Base-by-base conservation (phyloP, 2,329 filamentous ascomycete genomes). In the Dothideomycetes sp. region DNA sequence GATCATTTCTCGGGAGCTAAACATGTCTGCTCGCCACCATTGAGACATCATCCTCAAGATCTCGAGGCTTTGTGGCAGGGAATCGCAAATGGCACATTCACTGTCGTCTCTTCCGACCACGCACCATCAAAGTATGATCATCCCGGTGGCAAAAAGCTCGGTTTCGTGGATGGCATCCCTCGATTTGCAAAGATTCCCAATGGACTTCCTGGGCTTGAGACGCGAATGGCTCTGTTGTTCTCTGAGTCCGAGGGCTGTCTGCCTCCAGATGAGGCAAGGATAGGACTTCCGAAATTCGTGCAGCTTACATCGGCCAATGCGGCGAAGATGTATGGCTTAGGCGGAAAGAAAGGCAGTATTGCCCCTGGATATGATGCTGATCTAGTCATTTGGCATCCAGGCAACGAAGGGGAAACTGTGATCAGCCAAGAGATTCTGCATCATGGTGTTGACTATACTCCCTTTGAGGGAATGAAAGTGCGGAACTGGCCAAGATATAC, bases 401-500 rank as follows among this genome's bases (percentile, higher is more conserved):
- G 41, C 0, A 41, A 44, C 12, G 48, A 45, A 19, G 51, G 49
- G 11, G 44, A 45, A 1, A 56, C 56, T 24, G 47, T 45, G 1
- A 51, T 63, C n/a, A 54, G 49, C 19, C 62, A 67, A 35, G 46
- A 44, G 4, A 68, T 70, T 57, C 52, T 79, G 45, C 75, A 80
- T 53, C 75, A 79, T 51, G 65, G 73, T 44, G 68, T 76, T 2
- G 75, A 80, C 49, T 77, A 79, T 49, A 77, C 75, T 7, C 75
- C 75, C 0, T 79, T 72, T 47, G 75, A 79, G 51, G 74, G 75
- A 0, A 63, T 62, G 36, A 58, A 50, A n/a, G 50, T 80, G 31
- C 63, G 62, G 19, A 73, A 79, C 42, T 79, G 76, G 75, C 75
- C 75, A 9, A 62, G 75, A 15, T 78, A 72, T 49, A 79, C 74